Evolutionary conservation across 257 asterid genomes (phyloP).

Genomic region (Nicotiana benthamiana): DNA sequence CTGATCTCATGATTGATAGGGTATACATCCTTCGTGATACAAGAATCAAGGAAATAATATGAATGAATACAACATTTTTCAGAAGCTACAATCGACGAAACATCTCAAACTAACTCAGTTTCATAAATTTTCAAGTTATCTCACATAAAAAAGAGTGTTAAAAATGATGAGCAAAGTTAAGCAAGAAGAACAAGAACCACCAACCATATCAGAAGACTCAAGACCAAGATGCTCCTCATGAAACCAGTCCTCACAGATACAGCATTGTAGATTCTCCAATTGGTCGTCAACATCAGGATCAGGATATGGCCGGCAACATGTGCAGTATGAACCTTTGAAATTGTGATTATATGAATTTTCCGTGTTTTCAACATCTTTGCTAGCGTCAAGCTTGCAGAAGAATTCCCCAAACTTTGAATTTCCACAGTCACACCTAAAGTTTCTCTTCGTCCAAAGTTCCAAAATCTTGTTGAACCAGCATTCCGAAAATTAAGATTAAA

Average conservation of each 20-base stretch:
- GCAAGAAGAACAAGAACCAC: slow-evolving; percentile 8
- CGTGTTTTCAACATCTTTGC: slow-evolving; percentile 71
- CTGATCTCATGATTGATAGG: neutral
- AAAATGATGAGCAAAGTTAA: neutral
- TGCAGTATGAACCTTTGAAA: slow-evolving; percentile 91
- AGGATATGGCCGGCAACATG: slow-evolving; percentile 83
- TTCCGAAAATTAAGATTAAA: neutral
- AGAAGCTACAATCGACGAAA: neutral
- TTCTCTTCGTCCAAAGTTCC: slow-evolving; percentile 97
- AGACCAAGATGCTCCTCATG: slow-evolving; percentile 94
- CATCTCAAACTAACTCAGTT: neutral
- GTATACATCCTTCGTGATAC: neutral
- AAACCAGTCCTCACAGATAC: slow-evolving; percentile 97
- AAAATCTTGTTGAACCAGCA: slow-evolving; percentile 46
- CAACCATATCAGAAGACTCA: slow-evolving; percentile 56
- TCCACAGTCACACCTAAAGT: slow-evolving; percentile 97
- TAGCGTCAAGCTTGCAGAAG: slow-evolving; percentile 77
- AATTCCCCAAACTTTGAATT: slow-evolving; percentile 87
- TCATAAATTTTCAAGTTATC: neutral
- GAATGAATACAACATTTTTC: neutral
- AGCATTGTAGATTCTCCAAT: slow-evolving; percentile 89
- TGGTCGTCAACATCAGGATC: slow-evolving; percentile 94
- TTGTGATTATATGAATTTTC: slow-evolving; percentile 75
- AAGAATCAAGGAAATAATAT: neutral
- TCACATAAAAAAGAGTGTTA: neutral